Percentiles rank a stretch among this genome's conserved stretches.
phyloP scores from a whole-genome alignment of 192 early-diverging fungal genomes.

The Entophlyctis helioformis region DNA sequence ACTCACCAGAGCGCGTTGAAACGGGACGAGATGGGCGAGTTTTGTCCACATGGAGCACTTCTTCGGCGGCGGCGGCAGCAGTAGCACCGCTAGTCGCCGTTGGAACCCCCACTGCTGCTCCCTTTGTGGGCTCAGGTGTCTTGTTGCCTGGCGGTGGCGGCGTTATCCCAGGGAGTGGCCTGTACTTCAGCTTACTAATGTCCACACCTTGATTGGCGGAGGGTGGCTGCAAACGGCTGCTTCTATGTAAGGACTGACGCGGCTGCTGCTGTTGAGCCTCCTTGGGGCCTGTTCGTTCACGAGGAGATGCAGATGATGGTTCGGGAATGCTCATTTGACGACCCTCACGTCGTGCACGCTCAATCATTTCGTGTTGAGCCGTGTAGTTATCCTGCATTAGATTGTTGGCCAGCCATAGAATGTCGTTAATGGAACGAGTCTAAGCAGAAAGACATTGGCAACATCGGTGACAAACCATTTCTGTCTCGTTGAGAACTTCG shows the following conservation, averaged over 20 bases:
- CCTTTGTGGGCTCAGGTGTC: no score
- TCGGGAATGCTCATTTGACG: constrained; percentile 7
- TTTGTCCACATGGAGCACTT: no score
- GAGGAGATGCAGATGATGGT: not conserved
- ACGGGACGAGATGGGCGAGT: no score
- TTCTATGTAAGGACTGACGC: no score
- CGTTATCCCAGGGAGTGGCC: constrained; percentile 19
- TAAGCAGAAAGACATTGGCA: no score
- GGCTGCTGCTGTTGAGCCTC: no score
- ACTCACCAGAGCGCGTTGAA: constrained; percentile 5
- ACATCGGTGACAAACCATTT: constrained; percentile 25
- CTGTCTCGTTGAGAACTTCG: constrained; percentile 32
- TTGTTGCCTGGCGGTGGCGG: constrained; percentile 5
- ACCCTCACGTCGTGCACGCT: constrained; percentile 19
- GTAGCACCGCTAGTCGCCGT: no score
- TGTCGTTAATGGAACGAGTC: not conserved
- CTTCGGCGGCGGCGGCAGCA: no score
- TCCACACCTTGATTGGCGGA: no score
- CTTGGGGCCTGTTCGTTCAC: no score
- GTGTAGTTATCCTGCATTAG: constrained; percentile 4
- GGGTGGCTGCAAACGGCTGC: no score
- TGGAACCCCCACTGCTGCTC: no score
- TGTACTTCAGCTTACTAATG: constrained; percentile 17
- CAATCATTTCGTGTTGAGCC: constrained; percentile 6
- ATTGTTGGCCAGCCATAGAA: not conserved